phyloP scores from a whole-genome alignment of 495 filamentous ascomycete species.

The Chlorociboria aeruginascens region DNA sequence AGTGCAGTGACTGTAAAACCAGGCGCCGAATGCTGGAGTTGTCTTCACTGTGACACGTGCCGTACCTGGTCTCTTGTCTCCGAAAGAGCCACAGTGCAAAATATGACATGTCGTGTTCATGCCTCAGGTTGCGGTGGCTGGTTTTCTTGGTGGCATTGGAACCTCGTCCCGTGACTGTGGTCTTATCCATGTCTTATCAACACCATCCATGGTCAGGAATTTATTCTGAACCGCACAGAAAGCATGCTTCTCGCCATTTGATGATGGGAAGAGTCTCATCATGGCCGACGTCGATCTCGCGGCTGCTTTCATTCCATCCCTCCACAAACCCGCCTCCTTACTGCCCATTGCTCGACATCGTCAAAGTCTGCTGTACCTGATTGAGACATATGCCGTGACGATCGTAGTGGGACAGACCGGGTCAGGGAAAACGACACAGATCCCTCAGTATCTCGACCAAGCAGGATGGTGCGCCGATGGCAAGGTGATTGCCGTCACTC shows the following conservation, averaged over 20 bases:
- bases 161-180: not conserved
- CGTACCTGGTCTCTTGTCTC: too few species aligned
- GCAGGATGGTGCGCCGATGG: conserved; percentile 79
- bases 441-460: conserved; percentile 77
- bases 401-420: conserved; percentile 87
- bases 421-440: conserved; percentile 81
- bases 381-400: conserved; percentile 67
- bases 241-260: not conserved
- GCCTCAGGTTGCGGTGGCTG: too few species aligned
- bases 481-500: conserved; percentile 79
- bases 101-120: too few species aligned
- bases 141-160: too few species aligned
- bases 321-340: conserved; percentile 66
- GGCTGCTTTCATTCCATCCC: conserved; percentile 55
- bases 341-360: conserved; percentile 70
- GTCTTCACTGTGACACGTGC: too few species aligned
- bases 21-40: too few species aligned
- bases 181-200: too few species aligned
- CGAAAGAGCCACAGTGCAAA: too few species aligned
- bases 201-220: not conserved
- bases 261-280: not conserved
- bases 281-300: conserved; percentile 50
- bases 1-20: too few species aligned
- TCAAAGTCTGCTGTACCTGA: conserved; percentile 59
- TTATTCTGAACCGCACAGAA: not conserved